phyloP scores from a whole-genome alignment of 306 rosid species.

The Lotus japonicus region DNA sequence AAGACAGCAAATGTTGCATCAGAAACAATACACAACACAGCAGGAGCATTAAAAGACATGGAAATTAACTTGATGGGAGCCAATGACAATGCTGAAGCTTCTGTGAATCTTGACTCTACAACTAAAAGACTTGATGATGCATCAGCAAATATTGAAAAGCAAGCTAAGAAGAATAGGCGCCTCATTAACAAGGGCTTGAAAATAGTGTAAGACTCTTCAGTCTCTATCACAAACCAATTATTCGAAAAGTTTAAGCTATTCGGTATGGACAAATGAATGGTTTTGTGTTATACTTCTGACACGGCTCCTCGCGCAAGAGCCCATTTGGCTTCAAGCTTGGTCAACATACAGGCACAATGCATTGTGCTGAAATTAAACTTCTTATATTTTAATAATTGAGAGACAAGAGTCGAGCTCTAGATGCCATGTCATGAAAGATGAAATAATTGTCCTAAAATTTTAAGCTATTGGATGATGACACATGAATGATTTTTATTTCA shows the following conservation, averaged over 20 bases:
- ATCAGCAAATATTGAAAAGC: conserved; percentile 48
- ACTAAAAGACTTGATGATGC: conserved; percentile 45
- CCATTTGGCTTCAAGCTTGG: too few relatives aligned
- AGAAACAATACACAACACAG: conserved; percentile 54
- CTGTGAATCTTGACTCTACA: conserved; percentile 43
- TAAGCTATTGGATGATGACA: too few relatives aligned
- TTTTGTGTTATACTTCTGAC: too few relatives aligned
- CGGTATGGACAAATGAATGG: too few relatives aligned
- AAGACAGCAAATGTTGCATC: conserved; percentile 75
- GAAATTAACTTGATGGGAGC: conserved; percentile 34
- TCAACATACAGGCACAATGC: too few relatives aligned
- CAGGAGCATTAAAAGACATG: conserved; percentile 54
- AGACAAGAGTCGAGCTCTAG: too few relatives aligned
- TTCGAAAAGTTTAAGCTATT: too few relatives aligned
- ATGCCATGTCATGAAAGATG: too few relatives aligned
- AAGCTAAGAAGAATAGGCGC: conserved; percentile 53
- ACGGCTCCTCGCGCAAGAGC: too few relatives aligned
- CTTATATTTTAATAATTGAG: too few relatives aligned
- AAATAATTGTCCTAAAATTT: too few relatives aligned
- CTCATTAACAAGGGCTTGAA: conserved; percentile 50
- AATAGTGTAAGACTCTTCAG: conserved; percentile 41
- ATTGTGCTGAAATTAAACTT: too few relatives aligned
- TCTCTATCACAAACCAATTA: not conserved
- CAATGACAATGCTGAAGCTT: conserved; percentile 11
- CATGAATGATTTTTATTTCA: conserved; percentile 30